phyloP scores from a whole-genome alignment of 306 rosid genomes.

The Echinosophora koreensis region DNA sequence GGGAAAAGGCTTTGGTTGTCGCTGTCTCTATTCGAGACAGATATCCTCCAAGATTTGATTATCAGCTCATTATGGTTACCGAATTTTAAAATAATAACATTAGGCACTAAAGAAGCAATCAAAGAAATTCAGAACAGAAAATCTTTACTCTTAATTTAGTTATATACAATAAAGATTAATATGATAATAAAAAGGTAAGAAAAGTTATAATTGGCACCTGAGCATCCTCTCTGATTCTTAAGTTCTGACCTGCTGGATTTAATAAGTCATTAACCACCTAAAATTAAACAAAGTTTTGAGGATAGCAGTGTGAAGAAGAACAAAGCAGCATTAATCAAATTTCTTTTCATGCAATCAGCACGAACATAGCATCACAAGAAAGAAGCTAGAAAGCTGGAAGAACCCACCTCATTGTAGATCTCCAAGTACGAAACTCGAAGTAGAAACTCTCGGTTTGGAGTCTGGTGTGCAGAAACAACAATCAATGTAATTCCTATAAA shows the following conservation, averaged over 20 bases:
- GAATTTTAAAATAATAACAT: slow-evolving; percentile 29
- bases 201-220: slow-evolving; percentile 66
- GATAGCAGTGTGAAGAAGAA: slow-evolving; percentile 32
- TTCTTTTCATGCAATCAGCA: slow-evolving; percentile 40
- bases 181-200: slow-evolving; percentile 35
- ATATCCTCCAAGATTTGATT: slow-evolving; percentile 21
- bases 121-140: slow-evolving; percentile 24
- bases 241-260: slow-evolving; percentile 98
- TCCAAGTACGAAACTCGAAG: slow-evolving; percentile 97
- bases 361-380: slow-evolving; percentile 38
- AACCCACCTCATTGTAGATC: slow-evolving; percentile 93
- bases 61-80: slow-evolving; percentile 32
- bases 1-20: neutral
- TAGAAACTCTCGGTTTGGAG: slow-evolving; percentile 97
- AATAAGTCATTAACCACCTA: slow-evolving; percentile 97
- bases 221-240: slow-evolving; percentile 96
- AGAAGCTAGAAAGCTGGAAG: slow-evolving; percentile 42
- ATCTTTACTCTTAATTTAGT: slow-evolving; percentile 18
- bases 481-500: slow-evolving; percentile 37
- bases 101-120: slow-evolving; percentile 6
- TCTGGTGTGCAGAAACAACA: slow-evolving; percentile 62
- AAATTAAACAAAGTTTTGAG: slow-evolving; percentile 47
- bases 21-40: slow-evolving; percentile 15
- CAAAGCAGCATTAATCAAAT: slow-evolving; percentile 41
- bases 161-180: slow-evolving; percentile 33